These are phyloP conservation scores for Huntiella abstrusa DNA, from an alignment of 2,329 filamentous ascomycete genomes.

Conservation along the genomic window DNA sequence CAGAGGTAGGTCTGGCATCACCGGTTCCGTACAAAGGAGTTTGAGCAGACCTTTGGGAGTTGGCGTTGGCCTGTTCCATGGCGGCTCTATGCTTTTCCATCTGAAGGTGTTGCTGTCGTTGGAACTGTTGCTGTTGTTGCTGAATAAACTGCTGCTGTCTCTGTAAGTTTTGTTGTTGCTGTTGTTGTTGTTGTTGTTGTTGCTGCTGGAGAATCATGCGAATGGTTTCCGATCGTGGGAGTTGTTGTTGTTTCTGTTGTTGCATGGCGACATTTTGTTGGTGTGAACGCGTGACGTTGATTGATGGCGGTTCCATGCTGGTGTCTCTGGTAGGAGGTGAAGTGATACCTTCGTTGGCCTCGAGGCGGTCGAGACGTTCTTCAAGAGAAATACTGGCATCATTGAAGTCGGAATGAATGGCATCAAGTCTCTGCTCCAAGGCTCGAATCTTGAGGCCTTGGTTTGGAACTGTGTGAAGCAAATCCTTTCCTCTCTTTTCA, in stretches of 20 bases:
- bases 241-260: neutral
- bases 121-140: constrained; percentile 3
- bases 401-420: constrained; percentile 25
- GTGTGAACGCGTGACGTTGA: neutral
- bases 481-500: constrained; percentile 17
- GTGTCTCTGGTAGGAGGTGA: neutral
- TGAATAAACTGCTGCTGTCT: neutral
- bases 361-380: constrained; percentile 33
- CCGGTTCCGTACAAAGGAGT: neutral
- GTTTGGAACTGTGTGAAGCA: constrained; percentile 9
- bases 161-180: constrained; percentile 1
- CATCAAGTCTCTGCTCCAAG: constrained; percentile 11
- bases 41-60: neutral
- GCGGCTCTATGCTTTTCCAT: neutral
- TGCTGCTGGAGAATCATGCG: neutral
- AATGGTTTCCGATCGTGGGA: too few species aligned
- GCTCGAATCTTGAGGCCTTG: constrained; percentile 6
- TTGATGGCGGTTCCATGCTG: neutral
- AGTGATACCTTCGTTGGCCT: constrained; percentile 13
- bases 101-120: constrained; percentile 5
- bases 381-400: constrained; percentile 33
- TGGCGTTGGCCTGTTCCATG: neutral
- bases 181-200: neutral
- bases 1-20: constrained; percentile 8
- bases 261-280: neutral